Evolutionary conservation across 2,329 filamentous ascomycete species (phyloP), one percentile per base, ranked within the genome.

Genomic region (Aureobasidium mangrovei): DNA sequence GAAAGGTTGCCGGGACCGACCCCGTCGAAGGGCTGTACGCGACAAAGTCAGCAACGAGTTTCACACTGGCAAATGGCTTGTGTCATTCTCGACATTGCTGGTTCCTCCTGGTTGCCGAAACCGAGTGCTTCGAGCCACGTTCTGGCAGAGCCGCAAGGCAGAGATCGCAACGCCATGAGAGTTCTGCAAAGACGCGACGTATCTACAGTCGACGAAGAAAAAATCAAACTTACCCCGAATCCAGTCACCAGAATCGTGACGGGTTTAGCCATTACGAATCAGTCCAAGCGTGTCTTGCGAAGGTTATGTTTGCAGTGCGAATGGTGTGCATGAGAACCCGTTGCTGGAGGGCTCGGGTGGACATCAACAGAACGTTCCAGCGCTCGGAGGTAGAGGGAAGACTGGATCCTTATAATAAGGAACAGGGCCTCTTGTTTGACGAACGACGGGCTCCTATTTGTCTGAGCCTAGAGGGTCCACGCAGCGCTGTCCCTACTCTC

Each of bases 1-100:
- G 88, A 89, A 7, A 89, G 88, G 65, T 95, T 95, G 57, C 84
- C 72, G 29, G 83, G 80, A 64, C 65, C 67, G 39, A 84, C 83
- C 42, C 84, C 75, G 62, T 84, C 83, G 69, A 94, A 95, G 1
- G 89, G 85, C 87, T 91, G 59, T 38, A 28, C 54, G 31, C 42
- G 9, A 24, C 45, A 63, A 44, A n/a, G 12, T 53, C 49, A 53
- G 49, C 32, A 18, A 43, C 31, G 31, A n/a, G 26, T 12, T 43
- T 5, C 4, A 12, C 18, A 6, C 4, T 9, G 27, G 40, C 49
- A 51, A 38, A 42, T 42, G 5, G 10, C 33, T 28, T n/a, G 29
- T 31, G 47, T 38, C 28, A 39, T 18, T 33, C 28, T 35, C 38
- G 36, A 5, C 26, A 4, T 26, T 32, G 35, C n/a, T 26, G 4